These are phyloP conservation scores for Pyronema omphalodes DNA, from an alignment of 495 filamentous ascomycete genomes.

Conservation along the genomic window DNA sequence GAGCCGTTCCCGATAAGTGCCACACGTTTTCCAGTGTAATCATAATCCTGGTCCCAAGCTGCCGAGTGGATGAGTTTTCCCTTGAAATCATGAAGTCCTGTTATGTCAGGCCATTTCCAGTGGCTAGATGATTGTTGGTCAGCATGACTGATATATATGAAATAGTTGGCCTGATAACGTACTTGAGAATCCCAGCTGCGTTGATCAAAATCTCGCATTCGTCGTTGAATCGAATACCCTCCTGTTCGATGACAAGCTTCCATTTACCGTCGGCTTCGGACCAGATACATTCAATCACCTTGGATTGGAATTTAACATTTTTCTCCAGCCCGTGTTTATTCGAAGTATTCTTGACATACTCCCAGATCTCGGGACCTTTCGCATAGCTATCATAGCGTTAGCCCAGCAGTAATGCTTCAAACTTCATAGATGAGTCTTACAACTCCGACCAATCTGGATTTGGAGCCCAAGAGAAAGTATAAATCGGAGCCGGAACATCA, in stretches of 20 bases:
- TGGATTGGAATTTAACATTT: constrained; percentile 19
- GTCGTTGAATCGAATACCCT: constrained; percentile 26
- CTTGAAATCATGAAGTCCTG: constrained; percentile 34
- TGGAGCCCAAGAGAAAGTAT: constrained; percentile 24
- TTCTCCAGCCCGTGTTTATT: constrained; percentile 23
- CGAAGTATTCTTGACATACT: constrained; percentile 21
- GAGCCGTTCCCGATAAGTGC: constrained; percentile 37
- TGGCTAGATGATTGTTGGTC: constrained; percentile 28
- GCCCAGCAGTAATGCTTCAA: too few species aligned
- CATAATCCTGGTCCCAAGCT: constrained; percentile 29
- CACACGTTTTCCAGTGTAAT: constrained; percentile 31
- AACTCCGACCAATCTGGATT: constrained; percentile 21
- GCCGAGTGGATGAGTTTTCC: constrained; percentile 40
- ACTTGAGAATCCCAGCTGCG: constrained; percentile 30
- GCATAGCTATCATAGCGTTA: constrained; percentile 9
- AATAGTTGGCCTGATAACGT: neutral
- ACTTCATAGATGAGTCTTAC: too few species aligned
- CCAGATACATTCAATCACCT: constrained; percentile 20
- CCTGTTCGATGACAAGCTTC: constrained; percentile 21
- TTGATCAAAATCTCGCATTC: constrained; percentile 35
- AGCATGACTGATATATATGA: too few species aligned
- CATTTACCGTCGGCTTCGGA: constrained; percentile 20
- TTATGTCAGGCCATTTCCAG: constrained; percentile 37
- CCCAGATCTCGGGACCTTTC: constrained; percentile 16
- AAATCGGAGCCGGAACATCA: constrained; percentile 18